Evolutionary conservation across 169 alveolate genomes (phyloP).

Genomic region (Cryptosporidium xiaoi): DNA sequence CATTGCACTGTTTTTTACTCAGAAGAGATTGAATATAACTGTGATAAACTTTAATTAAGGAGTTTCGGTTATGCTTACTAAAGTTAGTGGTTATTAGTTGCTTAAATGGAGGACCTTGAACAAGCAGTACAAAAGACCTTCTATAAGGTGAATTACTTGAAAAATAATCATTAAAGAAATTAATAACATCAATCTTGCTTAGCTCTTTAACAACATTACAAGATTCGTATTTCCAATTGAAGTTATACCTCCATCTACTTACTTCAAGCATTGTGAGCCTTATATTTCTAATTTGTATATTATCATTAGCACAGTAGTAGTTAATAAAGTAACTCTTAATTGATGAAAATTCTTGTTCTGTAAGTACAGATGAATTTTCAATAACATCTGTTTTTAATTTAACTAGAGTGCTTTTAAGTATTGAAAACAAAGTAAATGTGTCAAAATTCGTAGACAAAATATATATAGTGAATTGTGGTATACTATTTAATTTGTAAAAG

Average conservation of each 20-base stretch:
- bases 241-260: constrained; percentile 66
- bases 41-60: not conserved
- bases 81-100: constrained; percentile 1
- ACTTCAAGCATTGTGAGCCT: constrained; percentile 22
- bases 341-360: not conserved
- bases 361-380: not conserved
- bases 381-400: constrained; percentile 26
- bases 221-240: constrained; percentile 53
- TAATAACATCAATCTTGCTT: constrained; percentile 3
- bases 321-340: constrained; percentile 21
- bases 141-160: constrained; percentile 10
- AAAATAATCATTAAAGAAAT: constrained; percentile 36
- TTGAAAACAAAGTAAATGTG: constrained; percentile 52
- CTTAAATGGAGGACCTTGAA: constrained; percentile 71
- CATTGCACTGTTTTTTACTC: not conserved
- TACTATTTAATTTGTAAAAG: constrained; percentile 44
- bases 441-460: constrained; percentile 41
- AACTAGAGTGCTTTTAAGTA: not conserved
- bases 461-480: constrained; percentile 60
- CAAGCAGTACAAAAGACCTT: constrained; percentile 53
- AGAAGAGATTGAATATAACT: not conserved
- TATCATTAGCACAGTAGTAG: constrained; percentile 24
- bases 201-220: constrained; percentile 6
- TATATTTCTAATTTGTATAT: constrained; percentile 27
- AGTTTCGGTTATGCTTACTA: not conserved